Evolutionary conservation across 768 basidiomycete species (phyloP), one percentile per base, ranked within the genome.

Genomic region (Boletellus sp.): DNA sequence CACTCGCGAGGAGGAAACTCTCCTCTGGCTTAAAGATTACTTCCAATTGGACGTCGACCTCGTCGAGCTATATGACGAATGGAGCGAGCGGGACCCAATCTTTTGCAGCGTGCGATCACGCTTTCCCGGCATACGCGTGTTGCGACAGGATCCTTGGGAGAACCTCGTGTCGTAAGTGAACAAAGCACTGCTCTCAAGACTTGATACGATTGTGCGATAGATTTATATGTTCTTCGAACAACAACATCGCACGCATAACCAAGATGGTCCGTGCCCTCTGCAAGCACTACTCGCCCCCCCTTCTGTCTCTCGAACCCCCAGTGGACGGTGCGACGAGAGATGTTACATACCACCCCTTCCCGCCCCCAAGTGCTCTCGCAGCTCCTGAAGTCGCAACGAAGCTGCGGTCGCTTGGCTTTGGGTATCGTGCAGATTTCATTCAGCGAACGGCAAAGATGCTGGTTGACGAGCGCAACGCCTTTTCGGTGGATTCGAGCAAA

Each of bases 161-260:
- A 94, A 90, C 60, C 78, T 98, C 24, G 72, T 97, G 38, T 93
- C 91, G 94, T 96, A 68, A 60, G 90, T 81, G 39, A 39, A 46
- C 32, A 52, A 35, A 40, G 36, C 12, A 39, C 43, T 42, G 1
- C 28, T 51, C 45, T 47, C 35, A 44, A 23, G 16, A 19, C 19
- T 53, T 51, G 33, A 66, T 47, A 32, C 45, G 47, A 52, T 40
- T 24, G 26, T 54, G 28, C 20, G n/a, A 16, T 47, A 95, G 94
- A 9, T 99, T 98, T 72, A 96, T 99, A 56, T 98, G 95, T 64
- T 96, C 94, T 3, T 90, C 92, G 3, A 97, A 97, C 62, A 98
- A 98, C 67, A 94, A 98, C 59, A 98, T 99, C 44, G 71, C 82
- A 6, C 88, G 96, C 6, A 99, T 99, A 59, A 88, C 91, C 15